Percentiles rank a stretch among this genome's conserved stretches.
Evolutionary conservation across 208 protist genomes (phyloP).

Genomic region (Porcisia hertigi): DNA sequence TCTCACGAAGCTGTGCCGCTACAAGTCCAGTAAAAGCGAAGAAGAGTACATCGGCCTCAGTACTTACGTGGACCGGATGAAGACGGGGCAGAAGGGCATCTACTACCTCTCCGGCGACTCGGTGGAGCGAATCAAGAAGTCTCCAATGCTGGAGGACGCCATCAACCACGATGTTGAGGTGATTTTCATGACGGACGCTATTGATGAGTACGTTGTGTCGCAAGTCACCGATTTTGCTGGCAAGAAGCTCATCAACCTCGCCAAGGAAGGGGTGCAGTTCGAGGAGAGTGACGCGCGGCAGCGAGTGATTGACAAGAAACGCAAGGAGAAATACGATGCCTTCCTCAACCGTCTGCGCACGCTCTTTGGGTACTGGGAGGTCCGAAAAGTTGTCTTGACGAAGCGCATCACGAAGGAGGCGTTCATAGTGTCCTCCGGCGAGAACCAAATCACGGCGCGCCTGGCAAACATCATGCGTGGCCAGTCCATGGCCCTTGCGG

Average conservation of each 20-base stretch:
- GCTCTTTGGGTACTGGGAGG: slow-evolving; percentile 68
- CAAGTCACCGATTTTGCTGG: slow-evolving; percentile 94
- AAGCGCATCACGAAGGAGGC: slow-evolving; percentile 94
- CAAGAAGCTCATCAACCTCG: slow-evolving; percentile 96
- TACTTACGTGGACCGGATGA: slow-evolving; percentile 95
- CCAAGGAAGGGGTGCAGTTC: slow-evolving; percentile 96
- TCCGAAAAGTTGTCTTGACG: slow-evolving; percentile 92
- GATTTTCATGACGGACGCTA: slow-evolving; percentile 96
- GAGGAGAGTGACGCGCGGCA: slow-evolving; percentile 86
- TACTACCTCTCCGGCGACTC: slow-evolving; percentile 93
- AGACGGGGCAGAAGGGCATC: slow-evolving; percentile 93
- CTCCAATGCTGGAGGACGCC: slow-evolving; percentile 88
- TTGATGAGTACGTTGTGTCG: slow-evolving; percentile 98
- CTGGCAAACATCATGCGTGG: slow-evolving; percentile 97
- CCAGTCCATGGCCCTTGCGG: slow-evolving; percentile 88
- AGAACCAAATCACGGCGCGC: slow-evolving; percentile 96
- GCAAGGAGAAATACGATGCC: slow-evolving; percentile 86
- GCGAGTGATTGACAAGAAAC: slow-evolving; percentile 92
- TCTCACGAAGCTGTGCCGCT: slow-evolving; percentile 97
- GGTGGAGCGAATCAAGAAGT: slow-evolving; percentile 74
- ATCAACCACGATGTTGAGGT: slow-evolving; percentile 87
- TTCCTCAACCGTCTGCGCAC: slow-evolving; percentile 85
- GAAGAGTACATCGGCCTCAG: slow-evolving; percentile 81
- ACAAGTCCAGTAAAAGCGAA: slow-evolving; percentile 81
- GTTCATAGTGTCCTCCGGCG: slow-evolving; percentile 92